Evolutionary conservation across 371 early-diverging fungal species (phyloP), one percentile per base, ranked within the genome.

Genomic region (Nosema muscidifuracis): DNA sequence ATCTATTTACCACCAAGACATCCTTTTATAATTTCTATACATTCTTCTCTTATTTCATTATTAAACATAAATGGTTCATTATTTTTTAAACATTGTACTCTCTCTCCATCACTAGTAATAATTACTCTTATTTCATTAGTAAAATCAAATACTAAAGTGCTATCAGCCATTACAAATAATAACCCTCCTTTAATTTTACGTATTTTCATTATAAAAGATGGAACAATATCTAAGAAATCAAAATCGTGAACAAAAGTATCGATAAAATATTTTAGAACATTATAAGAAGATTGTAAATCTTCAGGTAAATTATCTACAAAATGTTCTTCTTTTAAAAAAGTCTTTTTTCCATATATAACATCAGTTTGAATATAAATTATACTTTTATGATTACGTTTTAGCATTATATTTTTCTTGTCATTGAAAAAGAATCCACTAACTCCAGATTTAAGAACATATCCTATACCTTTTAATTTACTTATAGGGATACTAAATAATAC

Each of bases 361-460:
- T 36, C 44, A 2, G 66, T 33, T 18, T 63, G 58, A 6, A 78
- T 56, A 58, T 53, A 70, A 30, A 73, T 58, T 15, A 78, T 38
- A 12, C 65, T 64, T n/a, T n/a, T n/a, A n/a, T n/a, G n/a, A 43
- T 51, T 42, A 9, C 26, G 20, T 36, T 63, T 67, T 22, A 74
- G 38, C 60, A 62, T 73, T 44, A 91, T 82, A 20, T 86, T 87
- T 12, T 89, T 89, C 18, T 86, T 80, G 80, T 93, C 91, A 61
- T 90, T 89, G 78, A 90, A 93, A 68, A 88, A 87, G 3, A 90
- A 87, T 18, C 92, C 93, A 31, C 80, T 78, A 10, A 86, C 84
- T 3, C 89, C 89, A 76, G 90, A 89, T 50, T 86, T 85, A 66
- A 92, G 82, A 42, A 87, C 87, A 79, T 91, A 93, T 0, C 90